Evolutionary conservation across 306 rosid genomes (phyloP), one percentile per base, ranked within the genome.

Genomic region (Citrullus amarus): DNA sequence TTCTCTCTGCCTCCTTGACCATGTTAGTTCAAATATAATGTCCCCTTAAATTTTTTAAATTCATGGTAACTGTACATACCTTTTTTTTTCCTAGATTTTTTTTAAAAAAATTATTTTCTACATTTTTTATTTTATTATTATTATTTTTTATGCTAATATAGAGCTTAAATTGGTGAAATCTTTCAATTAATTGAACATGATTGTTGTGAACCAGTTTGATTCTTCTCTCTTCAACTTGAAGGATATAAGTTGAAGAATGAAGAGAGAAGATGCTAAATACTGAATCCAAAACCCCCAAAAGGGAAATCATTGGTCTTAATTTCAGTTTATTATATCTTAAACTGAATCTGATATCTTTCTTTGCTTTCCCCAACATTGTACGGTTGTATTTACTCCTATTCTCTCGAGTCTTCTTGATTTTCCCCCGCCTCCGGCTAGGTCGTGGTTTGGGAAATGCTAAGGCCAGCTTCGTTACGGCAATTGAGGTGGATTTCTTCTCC

Each of bases 401-500:
- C 18, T 73, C 25, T 73, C 36, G 50, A 20, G 61, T 50, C 56
- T 44, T 4, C 77, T 72, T 43, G 12, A 44, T 72, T 53, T 50
- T 6, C 50, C 77, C 36, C 36, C 36, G 36, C 36, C 36, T 3
- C 36, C 36, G 36, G 3, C 36, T 32, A 32, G 36, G 36, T 32
- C 54, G 10, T 56, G 34, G 18, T 34, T 14, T 30, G n/a, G 14
- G 34, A 55, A 18, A 75, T 75, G 79, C 79, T n/a, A 32, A 75
- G 65, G 67, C 9, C 41, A 14, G 67, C 32, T 28, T 56, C 62
- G 6, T 14, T 75, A 54, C 53, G 36, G 65, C 51, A 34, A 36
- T 56, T 55, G 34, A 75, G 79, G 39, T 75, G 66, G 66, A 75
- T 75, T 55, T 69, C 75, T 22, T 43, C 75, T 69, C 75, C 17